Percentiles rank a stretch among this genome's conserved stretches.
Conservation (phyloP, 805 yeast genomes). For the Kodamaea neixiangensis region DNA sequence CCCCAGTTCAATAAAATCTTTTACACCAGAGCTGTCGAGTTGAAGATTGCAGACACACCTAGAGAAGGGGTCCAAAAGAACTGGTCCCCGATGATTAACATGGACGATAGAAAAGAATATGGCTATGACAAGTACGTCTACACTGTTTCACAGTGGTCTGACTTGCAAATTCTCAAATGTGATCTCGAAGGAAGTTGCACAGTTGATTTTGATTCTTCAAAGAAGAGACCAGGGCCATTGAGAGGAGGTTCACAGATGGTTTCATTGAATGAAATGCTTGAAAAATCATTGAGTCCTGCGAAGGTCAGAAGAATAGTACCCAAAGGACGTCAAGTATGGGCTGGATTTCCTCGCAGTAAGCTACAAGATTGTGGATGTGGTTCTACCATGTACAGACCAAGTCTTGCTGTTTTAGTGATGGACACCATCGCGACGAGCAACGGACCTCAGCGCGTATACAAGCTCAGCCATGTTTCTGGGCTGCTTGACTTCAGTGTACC, state of each 20-base stretch:
- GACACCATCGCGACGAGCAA: conserved; percentile 8
- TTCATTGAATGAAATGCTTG: conserved; percentile 17
- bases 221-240: conserved; percentile 12
- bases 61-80: conserved; percentile 29
- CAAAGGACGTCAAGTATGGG: conserved; percentile 38
- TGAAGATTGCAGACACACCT: conserved; percentile 15
- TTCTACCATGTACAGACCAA: conserved; percentile 40
- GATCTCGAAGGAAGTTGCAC: conserved; percentile 17
- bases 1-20: conserved; percentile 14
- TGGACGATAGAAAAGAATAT: conserved; percentile 18
- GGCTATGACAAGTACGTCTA: conserved; percentile 31
- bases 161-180: conserved; percentile 31
- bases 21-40: conserved; percentile 24
- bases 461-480: conserved; percentile 32
- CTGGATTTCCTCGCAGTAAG: conserved; percentile 44
- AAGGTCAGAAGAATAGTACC: conserved; percentile 14
- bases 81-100: conserved; percentile 43
- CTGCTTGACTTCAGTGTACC: conserved; percentile 33
- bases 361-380: conserved; percentile 42
- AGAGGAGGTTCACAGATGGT: conserved; percentile 40
- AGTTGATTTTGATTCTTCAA: conserved; percentile 19
- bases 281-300: neutral
- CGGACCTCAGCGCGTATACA: conserved; percentile 17
- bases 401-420: conserved; percentile 29
- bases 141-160: conserved; percentile 36